phyloP scores from a whole-genome alignment of 495 filamentous ascomycete genomes.

The Aspergillus bertholletiae region DNA sequence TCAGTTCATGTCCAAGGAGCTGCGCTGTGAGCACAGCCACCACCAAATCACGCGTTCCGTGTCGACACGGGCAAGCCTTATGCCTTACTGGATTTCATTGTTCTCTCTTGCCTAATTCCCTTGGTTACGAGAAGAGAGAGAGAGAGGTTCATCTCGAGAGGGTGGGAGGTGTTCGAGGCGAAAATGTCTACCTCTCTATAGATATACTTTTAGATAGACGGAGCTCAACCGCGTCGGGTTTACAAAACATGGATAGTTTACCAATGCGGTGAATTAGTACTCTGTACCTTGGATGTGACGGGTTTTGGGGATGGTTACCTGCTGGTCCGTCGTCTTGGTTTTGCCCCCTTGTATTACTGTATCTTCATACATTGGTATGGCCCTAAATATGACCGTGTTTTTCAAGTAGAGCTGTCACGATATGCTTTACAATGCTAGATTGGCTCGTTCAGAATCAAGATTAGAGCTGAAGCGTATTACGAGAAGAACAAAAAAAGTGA shows the following conservation, averaged over 20 bases:
- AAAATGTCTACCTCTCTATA: too few species aligned
- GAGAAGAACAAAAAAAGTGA: not conserved
- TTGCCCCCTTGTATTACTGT: not conserved
- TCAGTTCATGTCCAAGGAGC: not conserved
- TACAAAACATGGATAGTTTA: too few species aligned
- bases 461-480: not conserved
- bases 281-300: not conserved
- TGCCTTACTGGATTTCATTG: not conserved
- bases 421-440: not conserved
- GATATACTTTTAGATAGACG: too few species aligned
- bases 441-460: not conserved
- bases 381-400: not conserved
- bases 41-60: not conserved
- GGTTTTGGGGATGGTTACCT: not conserved
- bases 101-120: not conserved
- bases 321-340: not conserved
- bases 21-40: not conserved
- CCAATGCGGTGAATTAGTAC: too few species aligned
- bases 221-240: too few species aligned
- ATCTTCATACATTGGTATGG: constrained; percentile 1
- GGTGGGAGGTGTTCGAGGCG: too few species aligned
- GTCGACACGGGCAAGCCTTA: not conserved
- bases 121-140: too few species aligned
- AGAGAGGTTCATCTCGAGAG: too few species aligned
- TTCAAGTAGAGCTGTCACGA: not conserved